Conservation (phyloP, 208 protist genomes). For the Wallacemonas rigidus region DNA sequence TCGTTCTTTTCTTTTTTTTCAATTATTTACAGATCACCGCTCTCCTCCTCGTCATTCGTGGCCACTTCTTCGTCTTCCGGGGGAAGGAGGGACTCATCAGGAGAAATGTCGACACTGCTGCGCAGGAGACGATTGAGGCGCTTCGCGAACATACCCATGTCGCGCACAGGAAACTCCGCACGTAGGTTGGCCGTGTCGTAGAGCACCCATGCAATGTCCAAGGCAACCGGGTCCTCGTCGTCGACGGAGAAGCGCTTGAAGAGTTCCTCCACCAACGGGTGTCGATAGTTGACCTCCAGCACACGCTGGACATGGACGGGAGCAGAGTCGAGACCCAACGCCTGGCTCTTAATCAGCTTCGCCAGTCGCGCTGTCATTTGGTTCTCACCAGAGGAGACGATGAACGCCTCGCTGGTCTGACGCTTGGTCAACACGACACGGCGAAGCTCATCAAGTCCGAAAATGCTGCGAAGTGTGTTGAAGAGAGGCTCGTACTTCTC, state of each 20-base stretch:
- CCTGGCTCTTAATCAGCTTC: conserved; percentile 96
- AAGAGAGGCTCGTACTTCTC: conserved; percentile 90
- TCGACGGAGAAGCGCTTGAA: conserved; percentile 83
- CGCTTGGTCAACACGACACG: conserved; percentile 95
- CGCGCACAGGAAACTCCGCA: conserved; percentile 92
- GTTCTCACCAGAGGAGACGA: conserved; percentile 92
- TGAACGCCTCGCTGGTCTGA: conserved; percentile 92
- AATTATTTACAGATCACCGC: conserved; percentile 34
- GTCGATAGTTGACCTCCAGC: conserved; percentile 98
- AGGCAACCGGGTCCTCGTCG: conserved; percentile 76
- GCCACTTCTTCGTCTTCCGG: conserved; percentile 62
- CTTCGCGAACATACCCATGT: conserved; percentile 73
- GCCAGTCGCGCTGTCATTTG: conserved; percentile 98
- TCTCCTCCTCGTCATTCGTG: conserved; percentile 37
- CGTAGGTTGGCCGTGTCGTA: conserved; percentile 95
- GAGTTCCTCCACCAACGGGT: conserved; percentile 96
- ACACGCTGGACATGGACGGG: conserved; percentile 80
- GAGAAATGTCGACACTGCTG: conserved; percentile 77
- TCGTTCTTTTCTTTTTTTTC: conserved; percentile 10
- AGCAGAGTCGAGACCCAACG: conserved; percentile 54
- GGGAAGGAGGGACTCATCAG: conserved; percentile 68
- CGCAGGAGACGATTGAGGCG: conserved; percentile 91
- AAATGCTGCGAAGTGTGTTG: conserved; percentile 77
- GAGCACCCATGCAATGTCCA: conserved; percentile 94
- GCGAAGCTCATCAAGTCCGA: conserved; percentile 68